These are phyloP conservation scores for Aspergillus haitiensis DNA, from an alignment of 495 filamentous ascomycete genomes.

Conservation along the genomic window DNA sequence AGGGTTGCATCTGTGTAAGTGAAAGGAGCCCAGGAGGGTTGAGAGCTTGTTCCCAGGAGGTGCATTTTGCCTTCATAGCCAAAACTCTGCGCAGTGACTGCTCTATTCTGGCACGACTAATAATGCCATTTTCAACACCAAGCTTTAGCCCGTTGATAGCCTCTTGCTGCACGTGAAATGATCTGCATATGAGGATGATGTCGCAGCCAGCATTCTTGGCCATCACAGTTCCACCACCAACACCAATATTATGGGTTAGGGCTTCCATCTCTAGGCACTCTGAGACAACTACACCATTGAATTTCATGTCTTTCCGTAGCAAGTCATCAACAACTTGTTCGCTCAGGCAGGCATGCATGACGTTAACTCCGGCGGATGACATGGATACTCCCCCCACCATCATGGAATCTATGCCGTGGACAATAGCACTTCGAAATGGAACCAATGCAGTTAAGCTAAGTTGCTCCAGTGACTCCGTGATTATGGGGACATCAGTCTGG, in stretches of 20 bases:
- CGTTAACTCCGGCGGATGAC: slow-evolving; percentile 80
- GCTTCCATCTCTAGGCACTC: slow-evolving; percentile 97
- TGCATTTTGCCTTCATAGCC: slow-evolving; percentile 71
- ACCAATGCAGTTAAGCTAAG: slow-evolving; percentile 79
- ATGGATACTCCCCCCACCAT: slow-evolving; percentile 91
- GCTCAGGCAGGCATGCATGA: slow-evolving; percentile 88
- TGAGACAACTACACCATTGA: slow-evolving; percentile 87
- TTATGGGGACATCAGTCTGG: slow-evolving; percentile 82
- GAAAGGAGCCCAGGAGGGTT: slow-evolving; percentile 71
- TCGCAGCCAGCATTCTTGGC: slow-evolving; percentile 91
- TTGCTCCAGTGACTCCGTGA: slow-evolving; percentile 87
- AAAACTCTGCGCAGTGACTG: slow-evolving; percentile 74
- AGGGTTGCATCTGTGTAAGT: slow-evolving; percentile 74
- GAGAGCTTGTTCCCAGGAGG: slow-evolving; percentile 79
- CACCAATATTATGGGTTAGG: slow-evolving; percentile 83
- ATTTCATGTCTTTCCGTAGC: slow-evolving; percentile 76
- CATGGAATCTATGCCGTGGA: slow-evolving; percentile 82
- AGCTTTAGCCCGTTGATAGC: slow-evolving; percentile 81
- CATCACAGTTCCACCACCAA: slow-evolving; percentile 92
- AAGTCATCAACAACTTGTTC: slow-evolving; percentile 88
- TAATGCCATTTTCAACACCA: slow-evolving; percentile 81
- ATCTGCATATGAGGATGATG: slow-evolving; percentile 78
- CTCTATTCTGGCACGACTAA: slow-evolving; percentile 71
- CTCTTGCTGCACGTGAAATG: slow-evolving; percentile 82
- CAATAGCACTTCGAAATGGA: slow-evolving; percentile 83